phyloP scores from a whole-genome alignment of 345 rosid genomes.

The Lumnitzera racemosa region DNA sequence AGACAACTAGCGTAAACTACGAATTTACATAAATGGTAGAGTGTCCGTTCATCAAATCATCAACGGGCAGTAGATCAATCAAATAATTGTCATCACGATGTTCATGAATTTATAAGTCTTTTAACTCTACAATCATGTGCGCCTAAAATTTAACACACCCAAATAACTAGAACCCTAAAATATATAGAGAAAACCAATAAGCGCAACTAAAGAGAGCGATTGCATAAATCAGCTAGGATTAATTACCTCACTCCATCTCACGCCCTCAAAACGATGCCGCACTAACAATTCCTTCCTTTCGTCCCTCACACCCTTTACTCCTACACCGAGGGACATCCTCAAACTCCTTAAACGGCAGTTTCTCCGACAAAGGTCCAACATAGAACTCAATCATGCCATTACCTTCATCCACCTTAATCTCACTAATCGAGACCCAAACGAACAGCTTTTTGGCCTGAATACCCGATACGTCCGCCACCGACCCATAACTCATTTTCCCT shows the following conservation, averaged over 20 bases:
- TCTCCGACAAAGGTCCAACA: conserved; percentile 63
- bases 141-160: too few relatives aligned
- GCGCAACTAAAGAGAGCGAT: too few relatives aligned
- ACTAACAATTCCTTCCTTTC: conserved; percentile 2
- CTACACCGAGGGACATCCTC: conserved; percentile 45
- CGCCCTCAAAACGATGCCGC: conserved; percentile 26
- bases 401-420: conserved; percentile 34
- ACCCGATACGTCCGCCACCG: conserved; percentile 45
- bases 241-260: background rate
- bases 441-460: conserved; percentile 63
- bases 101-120: too few relatives aligned
- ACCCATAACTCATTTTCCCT: conserved; percentile 56
- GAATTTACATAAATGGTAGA: too few relatives aligned
- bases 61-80: too few relatives aligned
- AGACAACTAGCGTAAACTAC: too few relatives aligned
- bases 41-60: too few relatives aligned
- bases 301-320: conserved; percentile 17
- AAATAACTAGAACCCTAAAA: too few relatives aligned
- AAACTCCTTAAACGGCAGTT: conserved; percentile 53
- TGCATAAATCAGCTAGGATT: too few relatives aligned
- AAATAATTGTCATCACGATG: too few relatives aligned
- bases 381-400: conserved; percentile 51
- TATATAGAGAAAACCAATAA: too few relatives aligned
- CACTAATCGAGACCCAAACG: conserved; percentile 58
- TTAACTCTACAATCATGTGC: too few relatives aligned